Conservation (phyloP, 495 filamentous ascomycete genomes). For the Diplogelasinospora grovesii region DNA sequence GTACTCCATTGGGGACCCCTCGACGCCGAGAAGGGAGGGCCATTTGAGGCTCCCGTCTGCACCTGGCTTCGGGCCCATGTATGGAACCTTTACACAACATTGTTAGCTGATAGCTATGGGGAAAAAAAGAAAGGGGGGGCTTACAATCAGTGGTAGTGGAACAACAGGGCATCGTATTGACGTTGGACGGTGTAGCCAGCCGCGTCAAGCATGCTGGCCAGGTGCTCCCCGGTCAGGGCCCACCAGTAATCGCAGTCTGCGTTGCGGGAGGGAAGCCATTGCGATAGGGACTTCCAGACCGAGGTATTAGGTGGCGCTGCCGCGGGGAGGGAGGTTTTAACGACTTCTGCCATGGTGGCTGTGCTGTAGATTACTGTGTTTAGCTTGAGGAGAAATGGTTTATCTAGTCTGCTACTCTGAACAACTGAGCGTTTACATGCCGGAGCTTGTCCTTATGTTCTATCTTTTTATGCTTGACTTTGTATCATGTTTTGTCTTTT, state of each 20-base stretch:
- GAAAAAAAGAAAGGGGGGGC: too few relatives aligned
- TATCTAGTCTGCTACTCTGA: too few relatives aligned
- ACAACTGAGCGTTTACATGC: too few relatives aligned
- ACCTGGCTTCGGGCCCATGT: not conserved
- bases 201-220: not conserved
- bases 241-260: conserved; percentile 13
- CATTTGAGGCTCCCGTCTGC: not conserved
- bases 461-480: too few relatives aligned
- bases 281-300: not conserved
- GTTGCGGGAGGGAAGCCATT: not conserved
- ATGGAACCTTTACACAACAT: not conserved
- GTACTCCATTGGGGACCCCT: not conserved
- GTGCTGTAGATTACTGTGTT: too few relatives aligned
- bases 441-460: too few relatives aligned
- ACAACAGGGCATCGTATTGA: not conserved
- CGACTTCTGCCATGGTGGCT: too few relatives aligned
- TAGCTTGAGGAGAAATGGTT: too few relatives aligned
- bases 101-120: too few relatives aligned
- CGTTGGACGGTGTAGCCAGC: not conserved
- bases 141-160: not conserved
- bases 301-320: too few relatives aligned
- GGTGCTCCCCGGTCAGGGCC: not conserved
- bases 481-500: too few relatives aligned
- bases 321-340: too few relatives aligned
- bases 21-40: not conserved